Evolutionary conservation across 805 yeast genomes (phyloP).

Genomic region (Starmerella davenportii): DNA sequence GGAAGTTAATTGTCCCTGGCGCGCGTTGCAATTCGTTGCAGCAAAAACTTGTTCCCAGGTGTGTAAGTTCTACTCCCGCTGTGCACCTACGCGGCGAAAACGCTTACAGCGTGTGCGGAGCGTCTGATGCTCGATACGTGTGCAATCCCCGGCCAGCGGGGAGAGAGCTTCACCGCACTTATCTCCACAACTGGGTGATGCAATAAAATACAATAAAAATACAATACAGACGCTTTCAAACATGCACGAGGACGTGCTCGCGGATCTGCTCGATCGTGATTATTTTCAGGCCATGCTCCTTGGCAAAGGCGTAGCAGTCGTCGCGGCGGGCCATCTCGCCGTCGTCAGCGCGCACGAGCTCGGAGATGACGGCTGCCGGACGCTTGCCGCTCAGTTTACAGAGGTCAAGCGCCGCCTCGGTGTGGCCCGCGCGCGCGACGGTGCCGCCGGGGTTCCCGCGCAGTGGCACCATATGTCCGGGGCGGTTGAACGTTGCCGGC

Average conservation of each 20-base stretch:
- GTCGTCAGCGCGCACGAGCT: conserved; percentile 78
- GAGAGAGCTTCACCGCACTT: too few species aligned
- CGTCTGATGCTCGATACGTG: too few species aligned
- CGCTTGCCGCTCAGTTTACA: conserved; percentile 56
- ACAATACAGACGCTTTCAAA: too few species aligned
- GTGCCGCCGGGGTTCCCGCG: conserved; percentile 81
- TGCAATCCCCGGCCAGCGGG: too few species aligned
- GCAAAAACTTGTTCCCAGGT: too few species aligned
- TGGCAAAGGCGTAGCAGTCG: conserved; percentile 60
- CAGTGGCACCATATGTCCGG: conserved; percentile 88
- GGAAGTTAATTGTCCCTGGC: too few species aligned
- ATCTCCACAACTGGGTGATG: too few species aligned
- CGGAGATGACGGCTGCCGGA: conserved; percentile 87
- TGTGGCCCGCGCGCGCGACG: conserved; percentile 73
- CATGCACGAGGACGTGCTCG: conserved; percentile 30
- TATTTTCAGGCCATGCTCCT: conserved; percentile 43
- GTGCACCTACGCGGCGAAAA: too few species aligned
- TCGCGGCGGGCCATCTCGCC: conserved; percentile 89
- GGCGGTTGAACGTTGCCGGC: conserved; percentile 59
- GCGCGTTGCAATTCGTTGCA: too few species aligned
- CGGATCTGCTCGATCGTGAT: conserved; percentile 64
- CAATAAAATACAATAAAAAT: too few species aligned
- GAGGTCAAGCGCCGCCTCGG: conserved; percentile 90
- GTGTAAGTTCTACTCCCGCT: too few species aligned
- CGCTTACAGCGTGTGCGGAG: too few species aligned